Percentiles rank a stretch among this genome's conserved stretches.
Conservation (phyloP, 1,139 yeast species). For the Kluyveromyces sp. region DNA sequence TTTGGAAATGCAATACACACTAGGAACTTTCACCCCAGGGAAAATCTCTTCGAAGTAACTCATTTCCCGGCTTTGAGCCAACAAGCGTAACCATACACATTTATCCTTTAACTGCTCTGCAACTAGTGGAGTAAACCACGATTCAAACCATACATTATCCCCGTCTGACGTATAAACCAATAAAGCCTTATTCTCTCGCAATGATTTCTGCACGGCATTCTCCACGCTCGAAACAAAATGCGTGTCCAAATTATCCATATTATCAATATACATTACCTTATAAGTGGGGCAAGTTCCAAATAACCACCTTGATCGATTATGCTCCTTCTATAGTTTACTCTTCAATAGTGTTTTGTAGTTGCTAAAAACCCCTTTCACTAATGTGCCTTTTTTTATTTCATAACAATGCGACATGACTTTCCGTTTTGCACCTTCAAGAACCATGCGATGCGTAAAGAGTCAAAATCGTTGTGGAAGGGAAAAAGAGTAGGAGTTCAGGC, state of each 20-base stretch:
- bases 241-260: constrained; percentile 4
- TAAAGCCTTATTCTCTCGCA: constrained; percentile 15
- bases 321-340: too few relatives aligned
- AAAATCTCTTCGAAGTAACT: constrained; percentile 44
- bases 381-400: too few relatives aligned
- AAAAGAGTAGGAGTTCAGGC: too few relatives aligned
- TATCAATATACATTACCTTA: neutral
- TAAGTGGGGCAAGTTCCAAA: too few relatives aligned
- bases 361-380: too few relatives aligned
- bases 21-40: constrained; percentile 40
- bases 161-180: constrained; percentile 19
- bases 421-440: too few relatives aligned
- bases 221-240: constrained; percentile 18
- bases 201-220: constrained; percentile 19
- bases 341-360: too few relatives aligned
- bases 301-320: too few relatives aligned
- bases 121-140: constrained; percentile 20
- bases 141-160: constrained; percentile 16
- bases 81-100: constrained; percentile 39
- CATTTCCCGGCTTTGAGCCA: constrained; percentile 41
- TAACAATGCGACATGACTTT: too few relatives aligned
- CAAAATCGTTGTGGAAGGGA: too few relatives aligned
- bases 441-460: too few relatives aligned
- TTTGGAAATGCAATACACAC: constrained; percentile 40
- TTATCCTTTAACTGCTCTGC: constrained; percentile 8